Percentiles rank a stretch among this genome's conserved stretches.
phyloP scores from a whole-genome alignment of 2,329 filamentous ascomycete genomes.

The Cryoendolithus antarcticus region DNA sequence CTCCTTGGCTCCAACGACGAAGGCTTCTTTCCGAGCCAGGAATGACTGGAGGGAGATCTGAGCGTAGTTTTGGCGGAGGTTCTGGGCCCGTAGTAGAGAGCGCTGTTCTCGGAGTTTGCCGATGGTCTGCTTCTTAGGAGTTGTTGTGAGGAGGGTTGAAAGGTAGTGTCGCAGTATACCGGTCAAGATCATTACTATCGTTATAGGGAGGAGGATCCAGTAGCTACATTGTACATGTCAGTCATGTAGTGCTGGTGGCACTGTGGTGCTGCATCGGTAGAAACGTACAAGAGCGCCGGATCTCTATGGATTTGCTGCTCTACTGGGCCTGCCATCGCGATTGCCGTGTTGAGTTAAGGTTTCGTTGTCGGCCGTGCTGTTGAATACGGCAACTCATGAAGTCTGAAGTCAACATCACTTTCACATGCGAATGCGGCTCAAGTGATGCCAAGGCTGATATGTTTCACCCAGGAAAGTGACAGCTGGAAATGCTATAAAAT shows the following conservation, averaged over 20 bases:
- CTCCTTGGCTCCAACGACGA: constrained; percentile 70
- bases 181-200: constrained; percentile 93
- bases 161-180: constrained; percentile 94
- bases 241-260: constrained; percentile 1
- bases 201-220: constrained; percentile 97
- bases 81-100: constrained; percentile 69
- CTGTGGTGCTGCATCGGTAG: not conserved
- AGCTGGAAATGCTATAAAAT: no score
- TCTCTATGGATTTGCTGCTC: constrained; percentile 96
- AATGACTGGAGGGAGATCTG: constrained; percentile 46
- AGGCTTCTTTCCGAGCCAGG: constrained; percentile 62
- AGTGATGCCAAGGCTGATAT: no score
- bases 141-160: constrained; percentile 72
- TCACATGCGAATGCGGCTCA: no score
- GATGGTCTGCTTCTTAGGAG: constrained; percentile 70
- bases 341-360: no score
- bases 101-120: constrained; percentile 73
- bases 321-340: constrained; percentile 64
- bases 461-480: no score
- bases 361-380: no score
- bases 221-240: constrained; percentile 48
- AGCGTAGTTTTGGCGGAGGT: constrained; percentile 70
- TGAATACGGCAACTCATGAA: no score
- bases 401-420: no score
- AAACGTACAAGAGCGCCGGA: constrained; percentile 84